phyloP scores from a whole-genome alignment of 345 rosid species.

The Noccaea caerulescens region DNA sequence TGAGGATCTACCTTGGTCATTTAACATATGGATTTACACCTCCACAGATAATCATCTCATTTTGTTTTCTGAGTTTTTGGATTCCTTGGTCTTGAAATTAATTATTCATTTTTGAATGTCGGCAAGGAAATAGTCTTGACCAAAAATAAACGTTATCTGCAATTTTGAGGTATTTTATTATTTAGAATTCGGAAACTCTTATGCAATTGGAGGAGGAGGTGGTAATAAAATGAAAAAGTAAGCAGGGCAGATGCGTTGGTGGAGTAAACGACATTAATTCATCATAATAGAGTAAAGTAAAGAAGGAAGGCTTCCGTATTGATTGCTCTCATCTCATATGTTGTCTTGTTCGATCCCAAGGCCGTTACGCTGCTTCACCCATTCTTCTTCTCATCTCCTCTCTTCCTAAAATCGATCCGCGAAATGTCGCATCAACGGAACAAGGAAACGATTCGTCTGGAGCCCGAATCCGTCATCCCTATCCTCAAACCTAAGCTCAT shows the following conservation, averaged over 20 bases:
- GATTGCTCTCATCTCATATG: background rate
- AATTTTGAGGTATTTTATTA: background rate
- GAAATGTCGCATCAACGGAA: conserved; percentile 43
- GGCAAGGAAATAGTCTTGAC: conserved; percentile 29
- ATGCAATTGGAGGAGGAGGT: background rate
- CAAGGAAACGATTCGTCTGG: conserved; percentile 77
- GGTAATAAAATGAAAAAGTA: background rate
- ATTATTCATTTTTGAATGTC: conserved; percentile 20
- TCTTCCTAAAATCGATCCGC: conserved; percentile 12
- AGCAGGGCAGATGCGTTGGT: conserved; percentile 31
- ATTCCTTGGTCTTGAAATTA: background rate
- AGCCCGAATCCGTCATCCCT: conserved; percentile 91
- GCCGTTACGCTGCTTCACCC: conserved; percentile 17
- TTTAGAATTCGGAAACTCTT: background rate
- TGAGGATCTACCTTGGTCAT: background rate
- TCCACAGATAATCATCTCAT: too few relatives aligned
- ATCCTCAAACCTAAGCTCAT: conserved; percentile 88
- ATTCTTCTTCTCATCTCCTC: background rate
- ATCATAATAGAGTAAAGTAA: too few relatives aligned
- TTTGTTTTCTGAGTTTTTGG: too few relatives aligned
- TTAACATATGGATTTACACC: background rate
- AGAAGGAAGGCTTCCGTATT: conserved; percentile 19
- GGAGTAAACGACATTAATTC: conserved; percentile 35
- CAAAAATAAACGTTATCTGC: background rate
- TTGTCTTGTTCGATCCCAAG: conserved; percentile 15